A percentile compares a stretch with the other conserved stretches of the same genome.
Conservation (phyloP, 805 yeast genomes). For the Starmerella bacillaris region DNA sequence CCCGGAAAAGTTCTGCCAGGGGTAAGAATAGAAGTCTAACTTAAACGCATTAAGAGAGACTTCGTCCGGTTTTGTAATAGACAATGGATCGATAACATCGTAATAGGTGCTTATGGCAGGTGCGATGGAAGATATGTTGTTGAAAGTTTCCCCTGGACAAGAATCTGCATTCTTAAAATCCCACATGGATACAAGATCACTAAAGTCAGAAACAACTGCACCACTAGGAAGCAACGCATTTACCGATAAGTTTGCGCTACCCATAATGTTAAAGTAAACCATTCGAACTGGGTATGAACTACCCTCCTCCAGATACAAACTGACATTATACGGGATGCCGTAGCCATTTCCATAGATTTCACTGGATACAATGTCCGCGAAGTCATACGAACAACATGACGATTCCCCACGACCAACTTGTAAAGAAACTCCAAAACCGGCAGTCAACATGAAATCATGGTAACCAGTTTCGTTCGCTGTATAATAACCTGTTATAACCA, state of each 20-base stretch:
- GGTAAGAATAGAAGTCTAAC: neutral
- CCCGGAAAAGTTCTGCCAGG: neutral
- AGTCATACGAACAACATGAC: neutral
- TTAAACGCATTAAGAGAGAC: neutral
- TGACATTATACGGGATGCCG: neutral
- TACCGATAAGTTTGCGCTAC: neutral
- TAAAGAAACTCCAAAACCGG: neutral
- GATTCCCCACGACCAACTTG: neutral
- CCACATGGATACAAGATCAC: neutral
- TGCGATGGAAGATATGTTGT: neutral
- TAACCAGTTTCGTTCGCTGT: neutral
- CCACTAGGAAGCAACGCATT: neutral
- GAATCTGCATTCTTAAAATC: neutral
- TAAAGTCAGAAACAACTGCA: neutral
- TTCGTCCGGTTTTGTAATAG: neutral
- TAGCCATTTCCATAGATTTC: neutral
- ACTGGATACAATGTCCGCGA: neutral
- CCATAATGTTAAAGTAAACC: slow-evolving; percentile 1
- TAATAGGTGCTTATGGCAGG: neutral
- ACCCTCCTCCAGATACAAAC: neutral
- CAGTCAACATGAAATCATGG: neutral
- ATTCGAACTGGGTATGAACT: neutral
- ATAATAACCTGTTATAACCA: neutral
- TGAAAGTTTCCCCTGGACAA: neutral
- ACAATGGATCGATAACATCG: too few species aligned